Conservation (phyloP, 163 green algal genomes). For the Picocystis sp. region DNA sequence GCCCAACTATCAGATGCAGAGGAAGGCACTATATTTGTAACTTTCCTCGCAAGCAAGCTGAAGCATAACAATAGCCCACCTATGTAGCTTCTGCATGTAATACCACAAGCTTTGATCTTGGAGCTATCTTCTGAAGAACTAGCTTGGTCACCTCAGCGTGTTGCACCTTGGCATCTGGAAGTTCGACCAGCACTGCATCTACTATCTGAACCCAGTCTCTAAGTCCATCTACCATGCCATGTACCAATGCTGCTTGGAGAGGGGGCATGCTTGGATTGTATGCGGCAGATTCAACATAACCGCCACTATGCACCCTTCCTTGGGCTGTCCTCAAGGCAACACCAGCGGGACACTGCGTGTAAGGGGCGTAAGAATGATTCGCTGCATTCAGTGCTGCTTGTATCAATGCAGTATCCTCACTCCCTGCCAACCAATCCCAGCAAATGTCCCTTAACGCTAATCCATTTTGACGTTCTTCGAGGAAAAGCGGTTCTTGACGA, state of each 20-base stretch:
- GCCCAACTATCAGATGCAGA: no score
- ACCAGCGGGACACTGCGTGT: slow-evolving; percentile 62
- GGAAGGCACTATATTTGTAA: no score
- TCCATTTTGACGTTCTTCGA: slow-evolving; percentile 51
- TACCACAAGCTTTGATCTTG: slow-evolving; percentile 10
- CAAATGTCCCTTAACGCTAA: not conserved
- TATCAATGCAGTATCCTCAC: not conserved
- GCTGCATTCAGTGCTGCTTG: slow-evolving; percentile 32
- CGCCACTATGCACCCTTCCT: slow-evolving; percentile 47
- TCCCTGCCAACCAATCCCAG: no score
- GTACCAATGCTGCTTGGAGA: slow-evolving; percentile 62
- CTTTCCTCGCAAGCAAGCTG: no score
- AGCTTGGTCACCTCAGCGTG: slow-evolving; percentile 12
- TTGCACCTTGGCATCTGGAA: slow-evolving; percentile 9
- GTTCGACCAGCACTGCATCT: slow-evolving; percentile 21
- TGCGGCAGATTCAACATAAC: slow-evolving; percentile 72
- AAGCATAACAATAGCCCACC: no score
- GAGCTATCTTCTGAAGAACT: slow-evolving; percentile 11
- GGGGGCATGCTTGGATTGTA: slow-evolving; percentile 85
- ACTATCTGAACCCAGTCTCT: slow-evolving; percentile 7
- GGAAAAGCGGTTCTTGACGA: slow-evolving; percentile 45
- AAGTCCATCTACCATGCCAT: slow-evolving; percentile 29
- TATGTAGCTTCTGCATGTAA: slow-evolving; percentile 1
- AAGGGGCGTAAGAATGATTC: slow-evolving; percentile 64
- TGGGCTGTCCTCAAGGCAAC: slow-evolving; percentile 36